Base-by-base conservation (phyloP, 257 asterid genomes). In the Mitragyna speciosa region DNA sequence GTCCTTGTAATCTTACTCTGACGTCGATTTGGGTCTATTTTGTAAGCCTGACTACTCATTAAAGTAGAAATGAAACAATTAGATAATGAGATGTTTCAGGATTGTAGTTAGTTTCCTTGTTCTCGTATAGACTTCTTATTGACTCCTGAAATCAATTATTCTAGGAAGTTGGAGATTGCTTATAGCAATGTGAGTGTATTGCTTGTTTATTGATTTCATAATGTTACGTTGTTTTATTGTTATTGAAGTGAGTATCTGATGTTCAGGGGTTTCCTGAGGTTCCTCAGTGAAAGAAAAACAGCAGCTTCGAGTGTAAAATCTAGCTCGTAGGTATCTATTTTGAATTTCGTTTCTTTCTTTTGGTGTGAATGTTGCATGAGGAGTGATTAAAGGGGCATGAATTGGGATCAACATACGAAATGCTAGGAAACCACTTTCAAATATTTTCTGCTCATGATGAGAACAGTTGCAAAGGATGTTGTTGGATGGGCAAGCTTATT, bases 211-310 rank as follows among this genome's bases (percentile, higher is more conserved):
- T 83, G 82, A 26, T 43, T 36, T 73, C 33, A 49, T 58, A 36
- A 26, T 56, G 45, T 70, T 81, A 56, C 72, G 31, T 36, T 26
- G 24, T 83, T 16, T 45, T 39, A 33, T 70, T 28, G 45, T 75
- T 78, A 54, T 73, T 74, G 81, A 70, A 75, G 56, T 72, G 54
- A 45, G 66, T 36, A 48, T 80, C 82, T 81, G 64, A 48, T 80
- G 54, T 78, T 78, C 81, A 96, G 99, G 99, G 86, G 95, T 83
- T 96, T 96, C 86, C 79, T 93, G 86, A 94, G 97, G 89, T 94
- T 91, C 82, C 97, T 96, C 73, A 95, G 87, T 81, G 97, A 91
- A 82, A 88, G 79, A 78, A 92, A 88, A 80, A 48, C 85, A 79
- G 83, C 84, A 41, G 77, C 96, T 81, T 84, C 96, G 49, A 87